Evolutionary conservation across 75 land plant species (phyloP).

Genomic region (Gnetum montanum): DNA sequence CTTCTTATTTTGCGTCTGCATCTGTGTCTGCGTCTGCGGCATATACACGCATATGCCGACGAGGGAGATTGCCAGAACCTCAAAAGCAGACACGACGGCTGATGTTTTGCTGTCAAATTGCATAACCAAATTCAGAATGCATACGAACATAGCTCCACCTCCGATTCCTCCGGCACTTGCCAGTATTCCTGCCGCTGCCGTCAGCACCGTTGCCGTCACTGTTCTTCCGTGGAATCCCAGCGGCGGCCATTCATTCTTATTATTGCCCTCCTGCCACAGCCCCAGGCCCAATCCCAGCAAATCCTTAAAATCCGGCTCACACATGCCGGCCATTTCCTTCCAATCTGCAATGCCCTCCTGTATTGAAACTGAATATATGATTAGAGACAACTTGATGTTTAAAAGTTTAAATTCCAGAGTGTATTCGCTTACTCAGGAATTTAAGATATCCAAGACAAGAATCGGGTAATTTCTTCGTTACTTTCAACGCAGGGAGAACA

Average conservation of each 20-base stretch:
- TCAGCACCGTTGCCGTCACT: conserved; percentile 5
- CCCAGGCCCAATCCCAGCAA: too few species aligned
- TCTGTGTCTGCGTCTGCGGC: background rate
- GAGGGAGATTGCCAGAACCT: conserved; percentile 53
- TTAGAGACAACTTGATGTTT: too few species aligned
- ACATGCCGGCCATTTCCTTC: too few species aligned
- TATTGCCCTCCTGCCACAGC: too few species aligned
- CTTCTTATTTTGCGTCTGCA: background rate
- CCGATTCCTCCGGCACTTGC: conserved; percentile 61
- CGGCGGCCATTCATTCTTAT: background rate
- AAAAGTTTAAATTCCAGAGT: too few species aligned
- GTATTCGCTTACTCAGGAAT: too few species aligned
- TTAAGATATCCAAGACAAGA: too few species aligned
- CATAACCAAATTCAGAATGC: conserved; percentile 30
- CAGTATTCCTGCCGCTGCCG: conserved; percentile 27
- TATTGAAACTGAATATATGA: too few species aligned
- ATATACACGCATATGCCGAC: conserved; percentile 35
- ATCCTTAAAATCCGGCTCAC: too few species aligned
- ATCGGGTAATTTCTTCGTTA: too few species aligned
- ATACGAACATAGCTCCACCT: conserved; percentile 44
- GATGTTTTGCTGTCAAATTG: conserved; percentile 49
- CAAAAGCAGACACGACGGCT: conserved; percentile 48
- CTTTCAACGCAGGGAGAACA: too few species aligned
- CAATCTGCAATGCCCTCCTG: too few species aligned
- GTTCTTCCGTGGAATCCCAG: background rate